Conservation (phyloP, 345 rosid genomes). For the Eucalyptus viminalis region DNA sequence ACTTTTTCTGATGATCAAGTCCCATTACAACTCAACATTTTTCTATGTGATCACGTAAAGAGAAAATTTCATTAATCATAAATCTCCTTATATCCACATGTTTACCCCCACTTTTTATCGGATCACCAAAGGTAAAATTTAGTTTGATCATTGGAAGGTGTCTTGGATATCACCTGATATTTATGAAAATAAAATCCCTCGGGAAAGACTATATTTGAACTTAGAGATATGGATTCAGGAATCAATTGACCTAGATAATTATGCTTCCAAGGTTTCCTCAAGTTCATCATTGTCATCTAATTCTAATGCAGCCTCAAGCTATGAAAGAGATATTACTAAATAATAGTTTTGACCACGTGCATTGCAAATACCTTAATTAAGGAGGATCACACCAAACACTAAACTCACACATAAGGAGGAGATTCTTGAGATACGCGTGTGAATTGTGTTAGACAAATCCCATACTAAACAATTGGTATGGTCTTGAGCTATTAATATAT, state of each 20-base stretch:
- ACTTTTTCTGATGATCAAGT: neutral
- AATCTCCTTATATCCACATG: neutral
- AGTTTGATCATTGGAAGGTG: neutral
- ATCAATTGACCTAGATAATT: neutral
- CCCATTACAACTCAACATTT: neutral
- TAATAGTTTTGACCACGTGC: neutral
- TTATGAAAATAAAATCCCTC: neutral
- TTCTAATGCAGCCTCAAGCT: neutral
- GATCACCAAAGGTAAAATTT: neutral
- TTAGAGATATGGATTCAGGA: neutral
- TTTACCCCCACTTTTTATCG: neutral
- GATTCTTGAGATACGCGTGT: no score
- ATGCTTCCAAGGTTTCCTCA: neutral
- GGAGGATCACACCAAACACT: accelerated
- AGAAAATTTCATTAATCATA: neutral
- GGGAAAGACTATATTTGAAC: neutral
- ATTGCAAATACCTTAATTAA: no score
- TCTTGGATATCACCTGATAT: neutral
- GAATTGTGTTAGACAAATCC: no score
- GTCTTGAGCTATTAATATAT: accelerated
- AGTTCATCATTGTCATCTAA: neutral
- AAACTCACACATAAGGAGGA: accelerated
- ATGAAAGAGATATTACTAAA: neutral
- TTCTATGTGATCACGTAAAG: neutral
- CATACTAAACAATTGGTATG: no score